These are phyloP conservation scores for Diaporthe sp. DNA, from an alignment of 2,329 filamentous ascomycete species.

Conservation along the genomic window DNA sequence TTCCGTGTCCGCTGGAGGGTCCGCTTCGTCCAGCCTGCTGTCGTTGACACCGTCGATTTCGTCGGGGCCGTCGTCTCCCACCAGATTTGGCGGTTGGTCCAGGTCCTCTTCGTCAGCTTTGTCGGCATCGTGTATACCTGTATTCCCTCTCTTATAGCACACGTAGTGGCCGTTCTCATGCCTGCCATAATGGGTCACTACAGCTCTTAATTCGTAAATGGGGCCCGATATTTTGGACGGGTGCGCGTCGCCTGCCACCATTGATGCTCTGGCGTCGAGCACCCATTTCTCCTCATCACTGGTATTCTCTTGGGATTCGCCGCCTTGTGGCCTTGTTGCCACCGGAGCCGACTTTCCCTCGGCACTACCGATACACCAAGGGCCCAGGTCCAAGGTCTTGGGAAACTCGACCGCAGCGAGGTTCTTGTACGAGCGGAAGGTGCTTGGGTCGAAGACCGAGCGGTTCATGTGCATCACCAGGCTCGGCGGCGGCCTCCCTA, in stretches of 20 bases:
- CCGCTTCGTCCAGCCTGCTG: constrained; percentile 44
- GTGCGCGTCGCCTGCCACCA: constrained; percentile 73
- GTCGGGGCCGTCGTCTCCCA: constrained; percentile 48
- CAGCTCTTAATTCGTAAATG: constrained; percentile 84
- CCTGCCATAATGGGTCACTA: constrained; percentile 88
- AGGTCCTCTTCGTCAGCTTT: constrained; percentile 35
- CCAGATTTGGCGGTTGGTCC: constrained; percentile 42
- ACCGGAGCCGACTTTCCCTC: constrained; percentile 44
- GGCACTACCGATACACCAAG: constrained; percentile 85
- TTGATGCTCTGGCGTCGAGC: constrained; percentile 76
- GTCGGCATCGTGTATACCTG: constrained; percentile 41
- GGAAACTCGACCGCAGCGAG: constrained; percentile 85
- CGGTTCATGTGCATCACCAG: constrained; percentile 91
- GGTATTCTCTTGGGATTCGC: constrained; percentile 45
- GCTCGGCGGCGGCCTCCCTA: constrained; percentile 85
- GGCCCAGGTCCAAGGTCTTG: constrained; percentile 78
- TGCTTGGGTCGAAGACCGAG: constrained; percentile 89
- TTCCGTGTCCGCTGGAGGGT: background rate
- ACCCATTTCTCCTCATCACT: constrained; percentile 75
- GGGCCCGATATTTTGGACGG: constrained; percentile 68
- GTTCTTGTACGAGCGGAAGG: constrained; percentile 87
- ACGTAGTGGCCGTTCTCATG: constrained; percentile 98
- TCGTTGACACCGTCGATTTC: constrained; percentile 34
- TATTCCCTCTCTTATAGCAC: constrained; percentile 83
- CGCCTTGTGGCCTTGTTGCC: constrained; percentile 30